Conservation (phyloP, 768 basidiomycete species). For the Lentinula raphanica region DNA sequence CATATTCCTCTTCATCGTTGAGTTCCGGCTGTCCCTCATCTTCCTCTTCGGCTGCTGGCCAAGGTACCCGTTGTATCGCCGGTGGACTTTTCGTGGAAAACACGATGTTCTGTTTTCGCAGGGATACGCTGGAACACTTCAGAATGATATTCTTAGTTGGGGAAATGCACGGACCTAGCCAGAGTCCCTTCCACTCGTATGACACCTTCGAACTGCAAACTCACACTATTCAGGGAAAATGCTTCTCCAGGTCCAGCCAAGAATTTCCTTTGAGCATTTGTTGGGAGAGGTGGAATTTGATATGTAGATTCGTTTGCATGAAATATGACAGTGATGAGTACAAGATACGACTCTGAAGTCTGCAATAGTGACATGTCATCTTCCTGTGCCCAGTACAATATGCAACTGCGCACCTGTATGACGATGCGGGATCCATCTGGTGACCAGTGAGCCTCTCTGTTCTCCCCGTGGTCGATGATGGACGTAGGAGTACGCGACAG, state of each 20-base stretch:
- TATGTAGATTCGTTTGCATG: slow-evolving; percentile 51
- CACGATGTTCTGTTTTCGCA: slow-evolving; percentile 59
- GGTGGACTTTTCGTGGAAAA: slow-evolving; percentile 75
- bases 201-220: slow-evolving; percentile 75
- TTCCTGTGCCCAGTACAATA: background rate
- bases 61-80: slow-evolving; percentile 78
- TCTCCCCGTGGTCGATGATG: slow-evolving; percentile 80
- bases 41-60: slow-evolving; percentile 53
- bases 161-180: slow-evolving; percentile 45
- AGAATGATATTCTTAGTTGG: background rate
- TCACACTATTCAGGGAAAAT: slow-evolving; percentile 59
- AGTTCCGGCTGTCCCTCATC: slow-evolving; percentile 27
- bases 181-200: slow-evolving; percentile 72
- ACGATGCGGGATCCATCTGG: slow-evolving; percentile 76
- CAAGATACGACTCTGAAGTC: slow-evolving; percentile 78
- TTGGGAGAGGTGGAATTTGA: slow-evolving; percentile 44
- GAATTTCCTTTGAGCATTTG: slow-evolving; percentile 61
- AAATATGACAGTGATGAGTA: slow-evolving; percentile 65
- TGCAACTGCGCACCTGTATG: slow-evolving; percentile 56
- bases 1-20: slow-evolving; percentile 17
- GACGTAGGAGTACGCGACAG: slow-evolving; percentile 75
- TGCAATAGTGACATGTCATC: slow-evolving; percentile 22
- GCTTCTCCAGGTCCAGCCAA: slow-evolving; percentile 80
- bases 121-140: slow-evolving; percentile 56
- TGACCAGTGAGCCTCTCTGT: slow-evolving; percentile 71